A percentile compares a stretch with the other conserved stretches of the same genome.
Evolutionary conservation across 345 rosid species (phyloP).

Genomic region (Rhodamnia rubescens): DNA sequence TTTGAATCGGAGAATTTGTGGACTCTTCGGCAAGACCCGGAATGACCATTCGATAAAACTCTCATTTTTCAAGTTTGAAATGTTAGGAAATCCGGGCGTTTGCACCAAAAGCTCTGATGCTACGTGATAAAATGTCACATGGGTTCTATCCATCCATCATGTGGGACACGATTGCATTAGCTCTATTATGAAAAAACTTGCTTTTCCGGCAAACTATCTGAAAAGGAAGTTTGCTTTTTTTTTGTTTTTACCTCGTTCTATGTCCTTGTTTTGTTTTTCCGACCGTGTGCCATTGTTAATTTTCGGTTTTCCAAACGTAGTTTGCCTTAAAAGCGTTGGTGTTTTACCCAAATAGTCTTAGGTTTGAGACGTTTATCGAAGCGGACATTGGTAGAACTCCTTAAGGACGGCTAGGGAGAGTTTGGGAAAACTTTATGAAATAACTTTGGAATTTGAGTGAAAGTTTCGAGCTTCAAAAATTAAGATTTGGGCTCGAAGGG

Average conservation of each 20-base stretch:
- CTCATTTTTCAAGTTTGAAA: neutral
- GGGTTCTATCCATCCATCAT: too few species aligned
- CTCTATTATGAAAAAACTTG: too few species aligned
- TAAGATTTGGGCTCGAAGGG: neutral
- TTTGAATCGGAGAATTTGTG: neutral
- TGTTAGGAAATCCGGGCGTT: neutral
- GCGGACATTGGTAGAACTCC: neutral
- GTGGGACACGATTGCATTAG: too few species aligned
- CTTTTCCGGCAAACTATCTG: too few species aligned
- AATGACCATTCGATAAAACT: neutral
- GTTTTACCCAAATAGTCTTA: neutral
- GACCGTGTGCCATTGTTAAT: neutral
- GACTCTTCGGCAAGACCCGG: neutral
- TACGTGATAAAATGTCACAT: too few species aligned
- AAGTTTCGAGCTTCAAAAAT: neutral
- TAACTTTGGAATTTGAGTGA: neutral
- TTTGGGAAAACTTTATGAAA: neutral
- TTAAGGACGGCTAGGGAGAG: rapidly evolving
- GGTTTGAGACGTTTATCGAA: neutral
- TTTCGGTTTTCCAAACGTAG: neutral
- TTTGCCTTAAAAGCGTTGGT: neutral
- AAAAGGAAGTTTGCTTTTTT: too few species aligned
- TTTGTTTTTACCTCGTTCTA: too few species aligned
- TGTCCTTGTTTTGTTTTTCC: too few species aligned
- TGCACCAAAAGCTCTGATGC: too few species aligned